A percentile compares a stretch with the other conserved stretches of the same genome.
Evolutionary conservation across 2,329 filamentous ascomycete genomes (phyloP).

Genomic region (Pochonia chlamydosporia): DNA sequence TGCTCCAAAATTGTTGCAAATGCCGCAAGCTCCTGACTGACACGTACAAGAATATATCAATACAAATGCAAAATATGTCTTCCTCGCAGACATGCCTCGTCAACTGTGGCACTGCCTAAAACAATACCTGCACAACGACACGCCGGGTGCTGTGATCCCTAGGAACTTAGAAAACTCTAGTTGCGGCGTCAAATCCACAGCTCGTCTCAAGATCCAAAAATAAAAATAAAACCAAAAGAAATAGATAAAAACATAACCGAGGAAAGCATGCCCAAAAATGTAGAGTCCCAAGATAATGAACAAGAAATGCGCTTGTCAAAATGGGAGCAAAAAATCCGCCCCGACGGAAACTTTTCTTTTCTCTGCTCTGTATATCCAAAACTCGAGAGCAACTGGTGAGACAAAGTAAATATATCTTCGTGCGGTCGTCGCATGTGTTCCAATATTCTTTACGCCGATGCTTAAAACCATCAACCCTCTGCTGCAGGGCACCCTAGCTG

Average conservation of each 20-base stretch:
- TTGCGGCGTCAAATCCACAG: constrained; percentile 6
- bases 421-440: not conserved
- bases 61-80: not conserved
- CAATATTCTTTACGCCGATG: not conserved
- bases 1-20: constrained; percentile 5
- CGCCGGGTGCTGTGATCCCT: constrained; percentile 10
- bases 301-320: not conserved
- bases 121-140: not conserved
- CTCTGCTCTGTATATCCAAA: not conserved
- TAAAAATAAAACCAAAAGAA: too few species aligned
- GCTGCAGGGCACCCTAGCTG: not conserved
- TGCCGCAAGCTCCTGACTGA: constrained; percentile 3
- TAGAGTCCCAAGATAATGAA: not conserved
- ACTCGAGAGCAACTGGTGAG: not conserved
- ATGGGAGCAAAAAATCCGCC: too few species aligned
- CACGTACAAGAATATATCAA: not conserved
- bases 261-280: too few species aligned
- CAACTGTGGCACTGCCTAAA: not conserved
- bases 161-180: constrained; percentile 1
- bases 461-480: not conserved
- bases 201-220: not conserved
- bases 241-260: too few species aligned
- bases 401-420: not conserved
- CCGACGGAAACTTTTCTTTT: not conserved
- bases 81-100: not conserved